Evolutionary conservation across 1,139 yeast genomes (phyloP).

Genomic region (Suhomyces bokatorum): DNA sequence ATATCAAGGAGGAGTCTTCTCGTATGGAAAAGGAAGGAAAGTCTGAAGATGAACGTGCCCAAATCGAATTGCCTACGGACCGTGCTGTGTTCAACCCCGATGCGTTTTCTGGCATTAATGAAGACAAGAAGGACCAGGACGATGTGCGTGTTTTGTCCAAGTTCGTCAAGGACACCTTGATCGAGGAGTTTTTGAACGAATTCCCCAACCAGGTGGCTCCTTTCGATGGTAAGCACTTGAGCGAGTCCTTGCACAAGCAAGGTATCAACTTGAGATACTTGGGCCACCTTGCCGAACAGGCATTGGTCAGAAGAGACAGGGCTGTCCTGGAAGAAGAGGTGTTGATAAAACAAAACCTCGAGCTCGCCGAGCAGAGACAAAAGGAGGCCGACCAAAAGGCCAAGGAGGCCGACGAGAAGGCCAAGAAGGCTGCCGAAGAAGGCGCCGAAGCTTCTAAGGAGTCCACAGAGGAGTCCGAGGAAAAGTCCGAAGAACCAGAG

Average conservation of each 20-base stretch:
- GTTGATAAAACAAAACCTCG: constrained; percentile 25
- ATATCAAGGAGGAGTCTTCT: constrained; percentile 47
- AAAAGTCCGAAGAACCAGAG: constrained; percentile 25
- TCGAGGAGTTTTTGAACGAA: constrained; percentile 64
- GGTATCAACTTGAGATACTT: constrained; percentile 92
- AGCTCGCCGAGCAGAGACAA: constrained; percentile 25
- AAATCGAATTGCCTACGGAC: constrained; percentile 57
- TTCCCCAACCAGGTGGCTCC: constrained; percentile 61
- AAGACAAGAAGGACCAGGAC: constrained; percentile 50
- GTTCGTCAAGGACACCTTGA: constrained; percentile 56
- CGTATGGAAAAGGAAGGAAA: constrained; percentile 48
- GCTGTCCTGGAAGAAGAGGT: constrained; percentile 23
- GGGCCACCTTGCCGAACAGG: constrained; percentile 56
- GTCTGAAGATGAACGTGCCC: constrained; percentile 43
- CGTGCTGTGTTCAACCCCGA: constrained; percentile 75
- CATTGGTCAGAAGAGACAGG: constrained; percentile 27
- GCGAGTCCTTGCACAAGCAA: constrained; percentile 65
- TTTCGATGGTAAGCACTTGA: constrained; percentile 76
- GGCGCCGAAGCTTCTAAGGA: constrained; percentile 26
- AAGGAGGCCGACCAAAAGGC: constrained; percentile 32
- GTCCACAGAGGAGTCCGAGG: constrained; percentile 33
- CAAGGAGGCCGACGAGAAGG: constrained; percentile 21
- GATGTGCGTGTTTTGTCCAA: constrained; percentile 68
- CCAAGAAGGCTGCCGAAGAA: constrained; percentile 28
- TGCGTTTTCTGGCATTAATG: constrained; percentile 54